Conservation (phyloP, 2,329 filamentous ascomycete genomes). For the Botryosphaeria dothidea region DNA sequence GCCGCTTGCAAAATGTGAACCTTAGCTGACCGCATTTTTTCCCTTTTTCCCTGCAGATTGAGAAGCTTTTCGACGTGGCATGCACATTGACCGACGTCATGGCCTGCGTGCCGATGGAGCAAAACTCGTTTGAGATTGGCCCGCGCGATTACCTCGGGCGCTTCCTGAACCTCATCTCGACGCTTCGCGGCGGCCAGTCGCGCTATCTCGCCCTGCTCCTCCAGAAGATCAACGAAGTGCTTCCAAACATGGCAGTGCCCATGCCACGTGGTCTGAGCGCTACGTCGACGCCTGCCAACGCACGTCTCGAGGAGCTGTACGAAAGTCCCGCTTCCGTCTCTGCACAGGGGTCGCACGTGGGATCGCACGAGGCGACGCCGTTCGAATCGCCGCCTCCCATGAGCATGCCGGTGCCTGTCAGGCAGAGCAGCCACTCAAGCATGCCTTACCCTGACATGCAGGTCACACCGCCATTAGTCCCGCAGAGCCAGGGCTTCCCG, state of each 20-base stretch:
- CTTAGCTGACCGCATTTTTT: conserved; percentile 8
- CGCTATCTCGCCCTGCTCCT: conserved; percentile 77
- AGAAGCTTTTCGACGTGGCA: conserved; percentile 78
- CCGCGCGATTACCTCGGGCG: conserved; percentile 73
- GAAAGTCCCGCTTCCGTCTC: conserved; percentile 19
- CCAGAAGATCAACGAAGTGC: conserved; percentile 71
- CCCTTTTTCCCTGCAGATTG: conserved; percentile 57
- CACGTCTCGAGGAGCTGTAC: conserved; percentile 21
- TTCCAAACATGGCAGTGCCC: conserved; percentile 53
- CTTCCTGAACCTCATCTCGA: conserved; percentile 66
- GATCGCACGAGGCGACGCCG: conserved; percentile 20
- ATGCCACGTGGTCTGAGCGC: conserved; percentile 22
- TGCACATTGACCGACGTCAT: conserved; percentile 74
- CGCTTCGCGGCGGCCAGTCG: conserved; percentile 72
- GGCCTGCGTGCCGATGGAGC: conserved; percentile 59
- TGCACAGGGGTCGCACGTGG: conserved; percentile 18
- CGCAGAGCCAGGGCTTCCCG: conserved; percentile 15
- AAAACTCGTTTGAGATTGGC: conserved; percentile 60
- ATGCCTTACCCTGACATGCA: conserved; percentile 21
- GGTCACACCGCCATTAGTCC: conserved; percentile 19
- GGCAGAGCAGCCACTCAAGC: conserved; percentile 16
- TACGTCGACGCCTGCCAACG: conserved; percentile 30
- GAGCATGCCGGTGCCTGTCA: conserved; percentile 18
- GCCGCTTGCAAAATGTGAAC: background rate
- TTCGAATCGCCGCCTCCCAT: conserved; percentile 20